phyloP scores from a whole-genome alignment of 2,329 filamentous ascomycete species.

The Davidsoniella virescens region DNA sequence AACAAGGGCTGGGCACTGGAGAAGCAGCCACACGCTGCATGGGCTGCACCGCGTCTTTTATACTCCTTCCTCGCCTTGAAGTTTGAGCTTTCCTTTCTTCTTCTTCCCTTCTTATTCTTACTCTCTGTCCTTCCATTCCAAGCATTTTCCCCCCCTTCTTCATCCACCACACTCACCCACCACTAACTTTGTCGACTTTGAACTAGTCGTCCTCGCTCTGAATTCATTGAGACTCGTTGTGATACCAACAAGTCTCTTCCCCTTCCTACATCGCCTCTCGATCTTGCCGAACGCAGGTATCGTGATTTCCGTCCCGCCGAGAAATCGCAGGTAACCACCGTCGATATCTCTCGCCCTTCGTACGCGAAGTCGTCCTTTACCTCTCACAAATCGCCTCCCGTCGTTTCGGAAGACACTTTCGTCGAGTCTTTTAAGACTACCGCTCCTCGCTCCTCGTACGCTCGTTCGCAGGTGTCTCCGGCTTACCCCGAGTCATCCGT shows the following conservation, averaged over 20 bases:
- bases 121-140: constrained; percentile 5
- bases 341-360: constrained; percentile 17
- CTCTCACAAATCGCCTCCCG: constrained; percentile 8
- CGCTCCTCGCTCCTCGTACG: constrained; percentile 15
- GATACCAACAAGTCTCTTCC: constrained; percentile 42
- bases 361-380: background rate
- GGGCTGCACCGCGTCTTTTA: constrained; percentile 8
- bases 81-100: constrained; percentile 1
- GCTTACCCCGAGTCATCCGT: constrained; percentile 11
- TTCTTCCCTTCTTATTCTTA: constrained; percentile 7
- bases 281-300: constrained; percentile 50
- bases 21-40: background rate
- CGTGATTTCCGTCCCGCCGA: constrained; percentile 28
- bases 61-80: constrained; percentile 7
- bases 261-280: constrained; percentile 35
- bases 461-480: constrained; percentile 10
- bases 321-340: constrained; percentile 29
- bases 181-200: constrained; percentile 12
- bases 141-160: background rate
- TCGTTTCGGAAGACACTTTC: constrained; percentile 15
- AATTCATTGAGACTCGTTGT: constrained; percentile 48
- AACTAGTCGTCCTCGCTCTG: constrained; percentile 19
- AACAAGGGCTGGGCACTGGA: constrained; percentile 8
- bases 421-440: constrained; percentile 17
- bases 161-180: constrained; percentile 25